Base-by-base conservation (phyloP, 768 basidiomycete genomes). In the Calocybe cyanea region DNA sequence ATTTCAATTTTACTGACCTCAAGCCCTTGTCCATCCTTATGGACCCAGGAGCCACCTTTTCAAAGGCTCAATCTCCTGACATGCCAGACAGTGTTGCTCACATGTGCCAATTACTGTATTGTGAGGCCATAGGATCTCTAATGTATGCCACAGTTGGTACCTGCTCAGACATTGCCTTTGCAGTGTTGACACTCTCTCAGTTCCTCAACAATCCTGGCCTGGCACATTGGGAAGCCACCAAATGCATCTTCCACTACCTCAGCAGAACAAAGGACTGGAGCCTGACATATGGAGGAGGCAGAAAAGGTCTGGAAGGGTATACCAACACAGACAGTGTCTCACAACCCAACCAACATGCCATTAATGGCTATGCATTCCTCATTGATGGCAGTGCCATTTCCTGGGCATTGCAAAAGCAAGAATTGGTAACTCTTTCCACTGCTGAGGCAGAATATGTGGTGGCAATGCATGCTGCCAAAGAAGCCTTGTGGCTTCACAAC, bases 221-320 rank as follows among this genome's bases (percentile, higher is more conserved):
- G n/a, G 34, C 32, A n/a, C 51, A 52, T 18, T 52, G 51, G 47
- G 39, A 45, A 21, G 51, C 42, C 11, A 43, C 45, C 32, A 44
- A 48, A 38, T 47, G 35, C 25, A 25, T 48, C 17, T 32, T 52
- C 6, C 31, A 38, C n/a, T 52, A 48, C 28, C 25, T 52, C 8
- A 17, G 48, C 13, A 53, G 51, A 9, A 58, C 51, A 2, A 31
- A 48, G n/a, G 55, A 58, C 30, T 45, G 54, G 15, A 28, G 50
- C 18, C 41, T 58, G 10, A 45, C 46, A 21, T 50, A 51, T 21
- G n/a, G n/a, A n/a, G n/a, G n/a, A n/a, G n/a, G n/a, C n/a, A n/a
- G n/a, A n/a, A n/a, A n/a, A n/a, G n/a, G n/a, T n/a, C n/a, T n/a
- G n/a, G n/a, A n/a, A n/a, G n/a, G n/a, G n/a, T n/a, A n/a, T n/a